These are phyloP conservation scores for Myrica gale DNA, from an alignment of 306 rosid genomes.

Conservation along the genomic window DNA sequence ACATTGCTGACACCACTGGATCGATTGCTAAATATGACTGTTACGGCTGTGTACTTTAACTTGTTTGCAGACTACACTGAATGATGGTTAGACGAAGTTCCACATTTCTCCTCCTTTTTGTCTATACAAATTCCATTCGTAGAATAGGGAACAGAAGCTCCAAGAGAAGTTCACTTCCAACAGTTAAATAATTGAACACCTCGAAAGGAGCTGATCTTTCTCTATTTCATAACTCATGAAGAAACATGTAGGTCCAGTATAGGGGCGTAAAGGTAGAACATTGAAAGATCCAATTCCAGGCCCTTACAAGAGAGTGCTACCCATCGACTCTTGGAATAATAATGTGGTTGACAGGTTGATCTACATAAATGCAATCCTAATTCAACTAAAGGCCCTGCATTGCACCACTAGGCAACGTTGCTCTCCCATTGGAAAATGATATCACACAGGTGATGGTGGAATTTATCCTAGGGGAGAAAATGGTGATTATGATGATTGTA, in stretches of 20 bases:
- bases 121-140: background rate
- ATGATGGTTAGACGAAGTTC: background rate
- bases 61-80: background rate
- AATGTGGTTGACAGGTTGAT: background rate
- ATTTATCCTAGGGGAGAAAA: background rate
- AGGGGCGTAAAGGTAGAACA: background rate
- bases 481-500: background rate
- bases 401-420: background rate
- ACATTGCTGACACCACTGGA: background rate
- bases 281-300: background rate
- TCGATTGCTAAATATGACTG: too few species aligned
- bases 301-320: background rate
- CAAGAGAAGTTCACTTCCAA: background rate
- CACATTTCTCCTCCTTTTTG: background rate
- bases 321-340: background rate
- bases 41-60: background rate
- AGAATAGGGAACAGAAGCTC: background rate
- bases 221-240: background rate
- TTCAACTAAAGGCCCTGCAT: background rate
- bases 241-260: background rate
- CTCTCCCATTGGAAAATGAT: background rate
- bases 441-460: background rate
- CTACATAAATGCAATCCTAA: background rate
- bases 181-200: background rate
- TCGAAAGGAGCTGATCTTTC: background rate